These are phyloP conservation scores for Populus tremula DNA, from an alignment of 345 rosid genomes.

Conservation along the genomic window DNA sequence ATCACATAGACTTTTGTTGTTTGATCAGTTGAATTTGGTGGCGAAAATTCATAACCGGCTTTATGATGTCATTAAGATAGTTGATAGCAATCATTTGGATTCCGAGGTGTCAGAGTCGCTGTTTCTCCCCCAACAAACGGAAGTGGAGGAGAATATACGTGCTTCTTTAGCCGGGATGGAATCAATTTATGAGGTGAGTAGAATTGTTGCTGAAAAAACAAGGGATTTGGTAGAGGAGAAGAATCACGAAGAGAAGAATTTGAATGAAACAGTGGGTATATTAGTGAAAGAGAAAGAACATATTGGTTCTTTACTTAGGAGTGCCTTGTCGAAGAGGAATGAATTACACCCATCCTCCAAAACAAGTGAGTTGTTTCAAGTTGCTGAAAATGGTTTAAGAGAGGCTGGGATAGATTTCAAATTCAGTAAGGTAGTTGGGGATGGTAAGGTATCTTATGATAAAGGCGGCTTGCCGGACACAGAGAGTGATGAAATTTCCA, in stretches of 20 bases:
- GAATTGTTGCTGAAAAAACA: constrained; percentile 59
- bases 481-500: constrained; percentile 77
- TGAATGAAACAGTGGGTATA: constrained; percentile 65
- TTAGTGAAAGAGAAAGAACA: constrained; percentile 87
- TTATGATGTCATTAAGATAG: constrained; percentile 53
- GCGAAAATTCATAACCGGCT: constrained; percentile 69
- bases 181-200: constrained; percentile 65
- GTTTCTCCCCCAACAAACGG: constrained; percentile 82
- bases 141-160: constrained; percentile 75
- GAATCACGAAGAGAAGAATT: constrained; percentile 52
- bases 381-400: constrained; percentile 81
- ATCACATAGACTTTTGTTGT: constrained; percentile 64
- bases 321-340: constrained; percentile 80
- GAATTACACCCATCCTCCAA: constrained; percentile 51
- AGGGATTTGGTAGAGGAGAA: constrained; percentile 62
- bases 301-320: constrained; percentile 75
- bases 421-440: constrained; percentile 45
- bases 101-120: constrained; percentile 76
- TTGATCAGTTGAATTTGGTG: constrained; percentile 82
- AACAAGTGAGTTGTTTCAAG: constrained; percentile 63
- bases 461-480: constrained; percentile 33
- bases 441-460: constrained; percentile 35
- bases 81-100: constrained; percentile 57
- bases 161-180: constrained; percentile 95
- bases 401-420: constrained; percentile 71